Conservation (phyloP, 1,284 basidiomycete genomes). For the Pholiota adiposa region DNA sequence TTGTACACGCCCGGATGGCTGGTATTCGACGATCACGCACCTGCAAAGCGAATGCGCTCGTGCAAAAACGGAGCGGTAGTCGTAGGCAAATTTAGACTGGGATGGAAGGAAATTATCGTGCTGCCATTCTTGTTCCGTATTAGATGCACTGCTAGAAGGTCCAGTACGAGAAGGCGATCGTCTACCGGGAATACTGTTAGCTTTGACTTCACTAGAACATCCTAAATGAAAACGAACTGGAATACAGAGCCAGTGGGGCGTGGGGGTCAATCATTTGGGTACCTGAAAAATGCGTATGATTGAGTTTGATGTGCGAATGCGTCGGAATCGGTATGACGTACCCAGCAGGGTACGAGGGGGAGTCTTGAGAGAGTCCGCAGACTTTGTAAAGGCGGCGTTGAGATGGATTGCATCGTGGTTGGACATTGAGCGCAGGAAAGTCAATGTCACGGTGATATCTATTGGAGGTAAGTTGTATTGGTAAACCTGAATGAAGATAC, state of each 20-base stretch:
- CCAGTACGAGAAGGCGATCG: constrained; percentile 34
- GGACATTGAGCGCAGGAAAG: constrained; percentile 45
- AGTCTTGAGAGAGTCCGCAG: constrained; percentile 20
- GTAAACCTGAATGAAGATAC: background rate
- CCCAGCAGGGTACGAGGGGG: constrained; percentile 22
- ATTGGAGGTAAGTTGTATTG: background rate
- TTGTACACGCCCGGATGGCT: background rate
- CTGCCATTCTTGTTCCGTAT: constrained; percentile 43
- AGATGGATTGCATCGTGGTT: constrained; percentile 28
- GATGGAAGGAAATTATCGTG: constrained; percentile 46
- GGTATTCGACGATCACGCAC: constrained; percentile 17
- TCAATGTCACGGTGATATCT: constrained; percentile 52
- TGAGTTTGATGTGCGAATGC: background rate
- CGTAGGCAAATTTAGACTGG: constrained; percentile 32
- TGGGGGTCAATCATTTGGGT: constrained; percentile 54
- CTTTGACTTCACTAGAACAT: background rate
- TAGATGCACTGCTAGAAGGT: constrained; percentile 46
- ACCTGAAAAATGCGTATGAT: constrained; percentile 18
- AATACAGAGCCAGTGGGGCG: constrained; percentile 47
- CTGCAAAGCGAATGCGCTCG: constrained; percentile 43
- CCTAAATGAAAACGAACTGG: constrained; percentile 28
- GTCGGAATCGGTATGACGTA: background rate
- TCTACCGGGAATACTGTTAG: constrained; percentile 1
- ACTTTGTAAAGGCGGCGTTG: constrained; percentile 17
- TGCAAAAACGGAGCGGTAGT: constrained; percentile 40